Percentiles rank a stretch among this genome's conserved stretches.
Conservation (phyloP, 495 filamentous ascomycete genomes). For the Hyphodiscus hymeniophilus region DNA sequence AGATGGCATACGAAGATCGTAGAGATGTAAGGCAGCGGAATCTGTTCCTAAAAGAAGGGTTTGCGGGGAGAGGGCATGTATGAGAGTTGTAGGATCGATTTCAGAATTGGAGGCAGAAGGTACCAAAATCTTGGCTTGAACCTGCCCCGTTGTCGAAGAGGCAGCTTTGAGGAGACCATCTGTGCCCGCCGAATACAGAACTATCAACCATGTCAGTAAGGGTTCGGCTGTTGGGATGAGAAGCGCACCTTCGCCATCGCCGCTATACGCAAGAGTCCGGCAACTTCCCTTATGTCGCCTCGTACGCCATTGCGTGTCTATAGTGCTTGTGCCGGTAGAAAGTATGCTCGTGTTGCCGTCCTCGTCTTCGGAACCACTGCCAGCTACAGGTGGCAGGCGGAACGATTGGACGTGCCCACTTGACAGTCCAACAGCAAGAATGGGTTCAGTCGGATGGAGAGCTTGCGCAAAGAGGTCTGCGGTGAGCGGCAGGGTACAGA, state of each 20-base stretch:
- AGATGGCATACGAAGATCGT: constrained; percentile 71
- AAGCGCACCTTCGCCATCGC: constrained; percentile 38
- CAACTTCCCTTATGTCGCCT: constrained; percentile 89
- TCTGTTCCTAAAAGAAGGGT: constrained; percentile 87
- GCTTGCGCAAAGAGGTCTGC: constrained; percentile 86
- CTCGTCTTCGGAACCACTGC: constrained; percentile 28
- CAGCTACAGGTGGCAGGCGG: constrained; percentile 49
- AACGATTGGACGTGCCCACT: constrained; percentile 83
- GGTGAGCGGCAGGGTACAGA: constrained; percentile 80
- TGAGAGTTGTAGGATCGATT: constrained; percentile 61
- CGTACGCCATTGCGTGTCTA: constrained; percentile 83
- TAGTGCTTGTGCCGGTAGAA: constrained; percentile 58
- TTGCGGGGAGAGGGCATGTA: constrained; percentile 76
- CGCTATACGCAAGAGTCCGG: constrained; percentile 63
- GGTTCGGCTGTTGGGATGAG: background rate
- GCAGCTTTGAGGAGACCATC: constrained; percentile 89
- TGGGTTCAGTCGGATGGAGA: constrained; percentile 71
- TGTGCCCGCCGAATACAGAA: constrained; percentile 80
- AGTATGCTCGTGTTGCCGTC: constrained; percentile 39
- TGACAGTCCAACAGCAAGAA: constrained; percentile 78
- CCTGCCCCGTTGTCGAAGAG: constrained; percentile 66
- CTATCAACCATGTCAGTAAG: constrained; percentile 26
- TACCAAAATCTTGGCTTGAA: constrained; percentile 67
- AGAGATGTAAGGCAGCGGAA: constrained; percentile 79
- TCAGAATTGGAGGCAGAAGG: constrained; percentile 34